Evolutionary conservation across 2,329 filamentous ascomycete genomes (phyloP), one percentile per base, ranked within the genome.

Genomic region (Akanthomyces muscarius): DNA sequence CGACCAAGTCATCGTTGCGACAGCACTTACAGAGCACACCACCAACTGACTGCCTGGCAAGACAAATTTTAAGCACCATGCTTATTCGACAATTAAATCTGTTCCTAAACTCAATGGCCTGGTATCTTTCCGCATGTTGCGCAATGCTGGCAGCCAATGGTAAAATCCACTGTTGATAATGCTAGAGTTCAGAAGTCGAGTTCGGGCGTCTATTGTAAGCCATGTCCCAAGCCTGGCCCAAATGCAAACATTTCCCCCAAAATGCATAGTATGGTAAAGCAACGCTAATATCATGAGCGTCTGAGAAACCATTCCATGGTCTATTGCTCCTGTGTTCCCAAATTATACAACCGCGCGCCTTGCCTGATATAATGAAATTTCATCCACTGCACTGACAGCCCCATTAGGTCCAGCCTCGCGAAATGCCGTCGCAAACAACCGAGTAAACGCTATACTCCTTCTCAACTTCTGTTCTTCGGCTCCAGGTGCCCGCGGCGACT

Each of bases 391-490:
- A 4, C 25, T 23, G 18, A 41, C 50, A 33, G 36, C 36, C 13
- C 11, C 16, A 41, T 48, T 42, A 53, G 45, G 38, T 45, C 58
- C 58, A 53, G 47, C 30, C 48, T 61, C 36, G 38, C 47, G 30
- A 23, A 44, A 53, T 61, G 57, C 48, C 48, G 48, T 18, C 21
- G 33, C 42, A 13, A 23, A n/a, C n/a, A 28, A 21, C 21, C 5
- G 11, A 84, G 84, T 28, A n/a, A 23, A 55, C 6, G 25, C 25
- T 51, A 10, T 14, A 28, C 23, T 28, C 4, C 16, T 21, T 30
- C 11, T 28, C n/a, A 4, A 16, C 41, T n/a, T 14, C n/a, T 44
- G 16, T 16, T 7, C 16, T 21, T 16, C 18, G 4, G 30, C 48
- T 33, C 28, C 5, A 25, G 18, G 48, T 33, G 48, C 16, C 48